Percentiles rank a stretch among this genome's conserved stretches.
Evolutionary conservation across 2,329 filamentous ascomycete genomes (phyloP).

Genomic region (Pezicula neosporulosa): DNA sequence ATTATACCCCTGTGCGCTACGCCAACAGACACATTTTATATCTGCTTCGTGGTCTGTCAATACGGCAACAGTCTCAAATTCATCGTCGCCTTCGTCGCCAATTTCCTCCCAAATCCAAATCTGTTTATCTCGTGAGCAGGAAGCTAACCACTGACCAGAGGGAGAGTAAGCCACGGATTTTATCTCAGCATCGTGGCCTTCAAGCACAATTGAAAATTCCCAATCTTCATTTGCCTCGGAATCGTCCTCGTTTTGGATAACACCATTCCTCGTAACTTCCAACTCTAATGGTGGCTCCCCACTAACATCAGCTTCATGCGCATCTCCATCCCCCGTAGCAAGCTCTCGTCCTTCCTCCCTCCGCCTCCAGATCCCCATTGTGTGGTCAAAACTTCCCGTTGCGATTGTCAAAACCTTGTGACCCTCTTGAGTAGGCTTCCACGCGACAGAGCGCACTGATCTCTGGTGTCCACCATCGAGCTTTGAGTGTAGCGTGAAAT

Average conservation of each 20-base stretch:
- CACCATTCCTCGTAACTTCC: slow-evolving; percentile 32
- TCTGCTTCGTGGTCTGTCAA: slow-evolving; percentile 93
- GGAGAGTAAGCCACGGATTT: slow-evolving; percentile 74
- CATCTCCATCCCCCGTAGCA: slow-evolving; percentile 21
- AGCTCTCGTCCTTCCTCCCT: slow-evolving; percentile 39
- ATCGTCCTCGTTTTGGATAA: slow-evolving; percentile 31
- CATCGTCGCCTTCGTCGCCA: slow-evolving; percentile 74
- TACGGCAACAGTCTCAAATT: slow-evolving; percentile 95
- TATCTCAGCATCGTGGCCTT: slow-evolving; percentile 94
- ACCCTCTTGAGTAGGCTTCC: slow-evolving; percentile 70
- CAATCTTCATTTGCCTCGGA: slow-evolving; percentile 70
- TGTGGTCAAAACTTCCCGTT: slow-evolving; percentile 91
- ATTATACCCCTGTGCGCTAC: slow-evolving; percentile 54
- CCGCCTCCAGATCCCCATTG: slow-evolving; percentile 79
- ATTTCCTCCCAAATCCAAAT: slow-evolving; percentile 99
- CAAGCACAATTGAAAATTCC: slow-evolving; percentile 87
- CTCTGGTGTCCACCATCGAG: slow-evolving; percentile 88
- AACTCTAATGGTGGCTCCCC: slow-evolving; percentile 33
- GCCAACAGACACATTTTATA: slow-evolving; percentile 93
- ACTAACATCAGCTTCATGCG: slow-evolving; percentile 8
- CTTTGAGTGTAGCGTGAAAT: slow-evolving; percentile 73
- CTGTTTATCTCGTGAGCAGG: slow-evolving; percentile 86
- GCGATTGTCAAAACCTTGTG: slow-evolving; percentile 72
- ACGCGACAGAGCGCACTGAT: slow-evolving; percentile 79
- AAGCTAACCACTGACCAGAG: slow-evolving; percentile 76